Evolutionary conservation across 805 yeast species (phyloP).

Genomic region (Wickerhamiella hasegawae): DNA sequence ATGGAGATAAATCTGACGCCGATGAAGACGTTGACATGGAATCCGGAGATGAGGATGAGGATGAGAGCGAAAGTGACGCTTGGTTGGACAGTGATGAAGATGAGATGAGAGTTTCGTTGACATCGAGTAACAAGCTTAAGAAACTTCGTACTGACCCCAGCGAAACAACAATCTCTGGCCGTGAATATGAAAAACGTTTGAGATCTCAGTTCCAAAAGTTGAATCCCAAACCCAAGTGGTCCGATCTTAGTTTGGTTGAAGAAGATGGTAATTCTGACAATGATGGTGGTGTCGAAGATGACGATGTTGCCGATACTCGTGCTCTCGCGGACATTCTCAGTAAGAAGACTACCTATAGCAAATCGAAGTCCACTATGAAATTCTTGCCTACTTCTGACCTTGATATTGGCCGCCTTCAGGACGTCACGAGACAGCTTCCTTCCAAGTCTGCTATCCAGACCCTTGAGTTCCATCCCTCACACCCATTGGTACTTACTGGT

Average conservation of each 20-base stretch:
- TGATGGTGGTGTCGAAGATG: conserved; percentile 20
- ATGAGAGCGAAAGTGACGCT: conserved; percentile 31
- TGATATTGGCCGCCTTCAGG: conserved; percentile 69
- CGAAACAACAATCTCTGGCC: conserved; percentile 41
- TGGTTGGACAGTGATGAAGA: conserved; percentile 96
- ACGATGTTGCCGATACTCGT: conserved; percentile 16
- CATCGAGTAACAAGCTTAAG: conserved; percentile 40
- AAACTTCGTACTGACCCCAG: conserved; percentile 51
- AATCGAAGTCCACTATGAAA: conserved; percentile 23
- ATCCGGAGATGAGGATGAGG: conserved; percentile 18
- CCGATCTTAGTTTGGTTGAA: conserved; percentile 16
- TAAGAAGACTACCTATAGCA: conserved; percentile 17
- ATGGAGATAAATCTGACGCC: conserved; percentile 21
- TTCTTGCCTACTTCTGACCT: conserved; percentile 54
- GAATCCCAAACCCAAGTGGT: conserved; percentile 80
- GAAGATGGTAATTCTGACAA: conserved; percentile 9
- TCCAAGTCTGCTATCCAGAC: conserved; percentile 77
- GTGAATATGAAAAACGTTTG: conserved; percentile 43
- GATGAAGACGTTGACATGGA: conserved; percentile 22
- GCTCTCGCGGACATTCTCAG: conserved; percentile 19
- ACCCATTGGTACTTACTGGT: conserved; percentile 72
- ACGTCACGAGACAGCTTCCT: conserved; percentile 58
- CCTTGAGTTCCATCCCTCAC: conserved; percentile 66
- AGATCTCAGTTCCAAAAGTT: conserved; percentile 55
- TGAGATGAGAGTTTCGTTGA: conserved; percentile 41